Percentiles rank a stretch among this genome's conserved stretches.
phyloP scores from a whole-genome alignment of 345 rosid species.

The Reutealis trisperma region DNA sequence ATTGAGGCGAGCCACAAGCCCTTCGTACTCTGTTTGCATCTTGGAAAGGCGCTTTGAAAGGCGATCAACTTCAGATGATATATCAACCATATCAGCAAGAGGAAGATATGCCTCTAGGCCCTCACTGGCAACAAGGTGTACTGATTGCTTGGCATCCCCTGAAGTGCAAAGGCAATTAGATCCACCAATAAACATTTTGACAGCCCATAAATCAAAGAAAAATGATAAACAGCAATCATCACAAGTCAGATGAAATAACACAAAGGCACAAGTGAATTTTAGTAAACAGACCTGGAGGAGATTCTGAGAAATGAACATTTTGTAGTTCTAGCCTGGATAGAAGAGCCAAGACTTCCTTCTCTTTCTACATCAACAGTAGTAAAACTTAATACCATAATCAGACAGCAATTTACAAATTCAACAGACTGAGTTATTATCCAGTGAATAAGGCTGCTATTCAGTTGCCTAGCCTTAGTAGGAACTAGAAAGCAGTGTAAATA shows the following conservation, averaged over 20 bases:
- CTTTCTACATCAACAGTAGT: slow-evolving; percentile 59
- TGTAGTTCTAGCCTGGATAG: slow-evolving; percentile 76
- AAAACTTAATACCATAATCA: background rate
- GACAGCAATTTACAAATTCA: background rate
- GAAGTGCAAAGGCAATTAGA: slow-evolving; percentile 22
- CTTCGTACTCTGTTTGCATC: slow-evolving; percentile 83
- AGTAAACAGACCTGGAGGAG: slow-evolving; percentile 63
- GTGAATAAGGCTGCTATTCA: background rate
- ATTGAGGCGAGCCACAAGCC: slow-evolving; percentile 68
- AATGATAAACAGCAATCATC: background rate
- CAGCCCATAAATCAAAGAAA: background rate
- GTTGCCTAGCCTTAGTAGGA: background rate
- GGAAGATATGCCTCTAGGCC: slow-evolving; percentile 98
- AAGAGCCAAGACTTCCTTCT: slow-evolving; percentile 82
- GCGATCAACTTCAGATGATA: slow-evolving; percentile 87
- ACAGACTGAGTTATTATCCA: background rate
- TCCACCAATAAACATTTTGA: slow-evolving; percentile 3
- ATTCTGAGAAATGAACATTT: slow-evolving; percentile 58
- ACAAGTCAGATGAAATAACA: background rate
- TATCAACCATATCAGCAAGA: slow-evolving; percentile 88
- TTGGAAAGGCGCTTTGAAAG: slow-evolving; percentile 84
- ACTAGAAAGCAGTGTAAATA: background rate
- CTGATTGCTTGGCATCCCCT: slow-evolving; percentile 80
- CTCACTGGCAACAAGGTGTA: slow-evolving; percentile 93
- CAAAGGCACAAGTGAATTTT: background rate